Evolutionary conservation across 83 land plant species (phyloP).

Genomic region (Isoetes engelmannii): DNA sequence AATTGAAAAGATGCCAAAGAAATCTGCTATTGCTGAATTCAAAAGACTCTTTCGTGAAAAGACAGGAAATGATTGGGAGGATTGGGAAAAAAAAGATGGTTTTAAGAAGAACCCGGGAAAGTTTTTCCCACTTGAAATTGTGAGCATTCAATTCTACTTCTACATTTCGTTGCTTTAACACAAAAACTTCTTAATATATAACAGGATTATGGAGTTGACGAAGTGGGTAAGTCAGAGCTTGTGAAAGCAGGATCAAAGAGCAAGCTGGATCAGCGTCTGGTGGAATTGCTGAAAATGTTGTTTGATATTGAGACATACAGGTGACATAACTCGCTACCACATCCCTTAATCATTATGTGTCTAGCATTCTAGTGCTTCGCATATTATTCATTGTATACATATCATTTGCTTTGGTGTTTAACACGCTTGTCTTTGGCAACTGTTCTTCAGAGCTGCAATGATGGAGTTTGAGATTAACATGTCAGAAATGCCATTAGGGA

Average conservation of each 20-base stretch:
- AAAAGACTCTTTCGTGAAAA: slow-evolving; percentile 81
- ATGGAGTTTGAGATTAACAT: slow-evolving; percentile 94
- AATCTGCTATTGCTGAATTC: slow-evolving; percentile 65
- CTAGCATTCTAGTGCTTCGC: too few relatives aligned
- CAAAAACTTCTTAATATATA: not conserved
- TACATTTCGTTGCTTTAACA: not conserved
- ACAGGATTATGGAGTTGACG: slow-evolving; percentile 85
- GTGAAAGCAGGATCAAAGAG: slow-evolving; percentile 29
- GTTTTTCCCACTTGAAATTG: slow-evolving; percentile 91
- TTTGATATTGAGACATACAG: slow-evolving; percentile 93
- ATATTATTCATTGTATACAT: too few relatives aligned
- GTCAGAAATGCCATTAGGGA: slow-evolving; percentile 95
- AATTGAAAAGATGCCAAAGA: slow-evolving; percentile 63
- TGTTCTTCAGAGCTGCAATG: slow-evolving; percentile 87
- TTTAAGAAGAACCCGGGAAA: slow-evolving; percentile 79
- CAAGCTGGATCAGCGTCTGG: slow-evolving; percentile 54
- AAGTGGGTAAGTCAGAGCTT: slow-evolving; percentile 38
- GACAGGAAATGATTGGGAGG: slow-evolving; percentile 86
- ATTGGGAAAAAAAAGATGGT: slow-evolving; percentile 53
- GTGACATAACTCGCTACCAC: too few relatives aligned
- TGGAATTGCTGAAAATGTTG: slow-evolving; percentile 71
- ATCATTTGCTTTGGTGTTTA: too few relatives aligned
- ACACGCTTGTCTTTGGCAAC: too few relatives aligned
- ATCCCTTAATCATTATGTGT: too few relatives aligned
- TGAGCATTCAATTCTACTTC: slow-evolving; percentile 25